Base-by-base conservation (phyloP, 192 early-diverging fungal genomes). In the Podila minutissima region DNA sequence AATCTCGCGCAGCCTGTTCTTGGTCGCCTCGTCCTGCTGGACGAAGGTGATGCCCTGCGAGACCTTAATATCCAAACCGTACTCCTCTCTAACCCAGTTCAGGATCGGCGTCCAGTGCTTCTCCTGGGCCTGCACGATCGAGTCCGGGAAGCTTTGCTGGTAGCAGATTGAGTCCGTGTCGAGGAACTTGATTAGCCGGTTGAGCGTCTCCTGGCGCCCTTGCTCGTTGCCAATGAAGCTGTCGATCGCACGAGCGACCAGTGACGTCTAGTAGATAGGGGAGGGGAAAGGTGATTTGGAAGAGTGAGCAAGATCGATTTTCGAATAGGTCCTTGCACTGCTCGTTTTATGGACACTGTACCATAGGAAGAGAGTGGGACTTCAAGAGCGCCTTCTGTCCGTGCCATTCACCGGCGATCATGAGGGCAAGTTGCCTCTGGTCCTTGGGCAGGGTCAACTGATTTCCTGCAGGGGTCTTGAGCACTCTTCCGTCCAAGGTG, bases 321-420 rank as follows among this genome's bases (percentile, higher is more conserved):
- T 55, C 38, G 22, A 31, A 50, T 38, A 48, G 35, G 33, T 63
- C 28, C 22, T 35, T 58, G 4, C 11, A 59, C 31, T 20, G 51
- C 10, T 37, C 35, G 10, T 11, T 37, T 11, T 11, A 29, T 29
- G 35, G 10, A 10, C 35, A 10, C 10, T 67, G 69, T 85, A 92
- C 92, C 89, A 99, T 88, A 4, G 96, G 95, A 19, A 99, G 86
- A 12, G 96, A 92, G 74, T 96, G 95, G 1, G 91, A 83, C 77
- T 95, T 95, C 15, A 98, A 75, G 37, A 93, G 71, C 50, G 88
- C 86, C 38, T 89, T 91, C 83, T 96, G 95, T 65, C 91, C 86
- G 81, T 99, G 95, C 97, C 97, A 99, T 82, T 99, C 97, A 12
- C 88, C 95, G 10, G 95, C 95, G 38, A 95, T 87, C 69, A 98